Evolutionary conservation across 2,329 filamentous ascomycete species (phyloP).

Genomic region (Basipetospora chlamydospora): DNA sequence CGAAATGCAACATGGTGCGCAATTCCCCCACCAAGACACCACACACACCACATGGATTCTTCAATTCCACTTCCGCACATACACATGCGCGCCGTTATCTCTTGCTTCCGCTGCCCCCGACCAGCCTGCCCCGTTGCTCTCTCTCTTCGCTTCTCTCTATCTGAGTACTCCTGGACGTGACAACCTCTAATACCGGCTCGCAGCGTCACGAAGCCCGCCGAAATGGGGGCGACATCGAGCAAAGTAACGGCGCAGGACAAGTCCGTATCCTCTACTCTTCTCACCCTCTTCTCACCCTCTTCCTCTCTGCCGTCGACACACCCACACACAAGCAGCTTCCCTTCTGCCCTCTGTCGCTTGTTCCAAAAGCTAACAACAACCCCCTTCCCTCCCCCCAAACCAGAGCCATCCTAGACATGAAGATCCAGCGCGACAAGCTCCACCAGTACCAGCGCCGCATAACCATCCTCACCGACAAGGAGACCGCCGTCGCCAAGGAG

Average conservation of each 20-base stretch:
- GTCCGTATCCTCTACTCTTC: conserved; percentile 32
- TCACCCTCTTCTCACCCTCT: conserved; percentile 8
- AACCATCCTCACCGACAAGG: conserved; percentile 67
- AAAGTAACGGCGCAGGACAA: conserved; percentile 66
- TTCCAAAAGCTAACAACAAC: too few species aligned
- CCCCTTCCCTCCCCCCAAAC: background rate
- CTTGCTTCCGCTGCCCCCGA: background rate
- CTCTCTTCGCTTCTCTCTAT: background rate
- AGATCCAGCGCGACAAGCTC: conserved; percentile 91
- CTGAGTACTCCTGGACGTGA: too few species aligned
- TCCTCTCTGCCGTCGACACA: conserved; percentile 4
- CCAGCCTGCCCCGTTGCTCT: background rate
- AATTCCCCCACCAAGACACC: too few species aligned
- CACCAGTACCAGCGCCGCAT: conserved; percentile 93
- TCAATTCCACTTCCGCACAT: too few species aligned
- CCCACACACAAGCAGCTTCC: conserved; percentile 6
- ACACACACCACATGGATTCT: too few species aligned
- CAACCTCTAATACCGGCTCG: background rate
- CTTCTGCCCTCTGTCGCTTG: conserved; percentile 2
- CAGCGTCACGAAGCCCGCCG: too few species aligned
- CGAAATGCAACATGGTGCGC: too few species aligned
- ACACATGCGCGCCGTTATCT: too few species aligned
- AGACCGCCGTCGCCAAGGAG: conserved; percentile 73
- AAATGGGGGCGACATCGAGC: conserved; percentile 41
- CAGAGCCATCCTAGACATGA: conserved; percentile 94